Conservation (phyloP, 1,139 yeast genomes). For the Saccharomyces pastorianus region DNA sequence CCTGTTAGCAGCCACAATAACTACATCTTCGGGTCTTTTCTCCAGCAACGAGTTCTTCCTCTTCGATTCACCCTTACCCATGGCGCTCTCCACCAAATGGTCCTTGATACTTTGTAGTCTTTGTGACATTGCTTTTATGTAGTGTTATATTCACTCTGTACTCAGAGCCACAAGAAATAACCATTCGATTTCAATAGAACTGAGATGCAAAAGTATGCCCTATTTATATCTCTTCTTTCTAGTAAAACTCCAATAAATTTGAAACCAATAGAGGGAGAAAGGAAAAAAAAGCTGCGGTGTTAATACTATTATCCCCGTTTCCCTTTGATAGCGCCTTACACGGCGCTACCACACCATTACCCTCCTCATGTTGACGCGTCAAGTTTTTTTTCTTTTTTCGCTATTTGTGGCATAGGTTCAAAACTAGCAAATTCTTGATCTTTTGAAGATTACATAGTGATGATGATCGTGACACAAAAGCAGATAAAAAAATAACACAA, state of each 20-base stretch:
- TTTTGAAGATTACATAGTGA: not conserved
- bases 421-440: not conserved
- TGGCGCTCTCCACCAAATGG: slow-evolving; percentile 40
- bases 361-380: not conserved
- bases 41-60: slow-evolving; percentile 33
- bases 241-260: not conserved
- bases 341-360: not conserved
- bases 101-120: slow-evolving; percentile 54
- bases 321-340: not conserved
- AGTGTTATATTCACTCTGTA: not conserved
- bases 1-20: slow-evolving; percentile 79
- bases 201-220: not conserved
- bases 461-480: no score
- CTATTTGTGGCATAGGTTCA: not conserved
- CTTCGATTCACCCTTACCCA: slow-evolving; percentile 5
- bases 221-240: not conserved
- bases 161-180: not conserved
- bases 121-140: slow-evolving; percentile 24
- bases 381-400: not conserved
- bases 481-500: no score
- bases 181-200: not conserved
- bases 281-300: slow-evolving; percentile 1
- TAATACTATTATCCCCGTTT: not conserved
- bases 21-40: slow-evolving; percentile 79
- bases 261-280: not conserved